Evolutionary conservation across 495 filamentous ascomycete species (phyloP).

Genomic region (Penicillium soppii): DNA sequence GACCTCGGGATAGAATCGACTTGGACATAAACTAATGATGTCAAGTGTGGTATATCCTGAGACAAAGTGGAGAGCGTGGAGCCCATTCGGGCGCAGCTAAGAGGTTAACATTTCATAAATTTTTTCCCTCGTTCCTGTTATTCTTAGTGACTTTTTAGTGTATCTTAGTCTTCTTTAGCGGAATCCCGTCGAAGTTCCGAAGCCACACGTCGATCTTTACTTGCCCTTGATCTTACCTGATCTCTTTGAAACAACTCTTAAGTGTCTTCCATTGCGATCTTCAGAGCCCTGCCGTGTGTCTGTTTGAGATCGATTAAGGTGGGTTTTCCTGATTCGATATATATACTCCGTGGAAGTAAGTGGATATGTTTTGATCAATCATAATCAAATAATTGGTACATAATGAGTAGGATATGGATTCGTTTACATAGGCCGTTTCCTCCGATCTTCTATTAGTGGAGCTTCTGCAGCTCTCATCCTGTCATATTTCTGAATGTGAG

Average conservation of each 20-base stretch:
- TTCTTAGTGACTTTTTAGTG: not conserved
- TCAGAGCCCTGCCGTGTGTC: not conserved
- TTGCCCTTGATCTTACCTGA: not conserved
- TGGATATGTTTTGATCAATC: too few relatives aligned
- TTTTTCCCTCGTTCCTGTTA: not conserved
- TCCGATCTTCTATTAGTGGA: not conserved
- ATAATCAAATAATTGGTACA: not conserved
- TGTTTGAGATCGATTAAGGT: not conserved
- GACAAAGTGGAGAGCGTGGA: slow-evolving; percentile 3
- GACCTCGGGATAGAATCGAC: not conserved
- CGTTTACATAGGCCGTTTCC: not conserved
- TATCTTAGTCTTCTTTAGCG: not conserved
- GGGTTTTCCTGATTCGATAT: not conserved
- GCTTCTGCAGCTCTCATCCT: not conserved
- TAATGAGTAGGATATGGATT: not conserved
- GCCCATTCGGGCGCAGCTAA: not conserved
- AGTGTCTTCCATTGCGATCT: not conserved
- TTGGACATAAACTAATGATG: not conserved
- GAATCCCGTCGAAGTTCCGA: not conserved
- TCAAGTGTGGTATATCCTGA: slow-evolving; percentile 1
- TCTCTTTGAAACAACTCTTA: not conserved
- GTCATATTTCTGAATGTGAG: not conserved
- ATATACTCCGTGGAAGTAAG: too few relatives aligned
- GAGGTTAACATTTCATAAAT: not conserved
- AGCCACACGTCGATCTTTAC: not conserved